phyloP scores from a whole-genome alignment of 306 rosid species.

The Pterocarpus macrocarpus region DNA sequence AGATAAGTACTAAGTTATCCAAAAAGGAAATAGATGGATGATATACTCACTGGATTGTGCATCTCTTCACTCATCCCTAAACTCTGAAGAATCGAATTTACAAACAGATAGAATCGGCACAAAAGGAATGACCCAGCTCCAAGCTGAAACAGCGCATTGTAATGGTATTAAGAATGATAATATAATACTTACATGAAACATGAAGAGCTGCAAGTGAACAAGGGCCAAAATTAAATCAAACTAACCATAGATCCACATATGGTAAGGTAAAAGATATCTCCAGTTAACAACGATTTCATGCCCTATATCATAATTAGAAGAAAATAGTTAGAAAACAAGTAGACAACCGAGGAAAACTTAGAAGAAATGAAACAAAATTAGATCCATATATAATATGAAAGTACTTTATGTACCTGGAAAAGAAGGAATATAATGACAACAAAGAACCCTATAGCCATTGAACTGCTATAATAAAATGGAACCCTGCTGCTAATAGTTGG shows the following conservation, averaged over 20 bases:
- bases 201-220: slow-evolving; percentile 33
- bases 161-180: slow-evolving; percentile 2
- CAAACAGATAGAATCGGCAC: slow-evolving; percentile 64
- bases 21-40: slow-evolving; percentile 12
- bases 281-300: slow-evolving; percentile 86
- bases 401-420: slow-evolving; percentile 74
- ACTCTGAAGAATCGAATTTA: slow-evolving; percentile 74
- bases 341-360: slow-evolving; percentile 33
- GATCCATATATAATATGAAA: not conserved
- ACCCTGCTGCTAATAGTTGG: slow-evolving; percentile 82
- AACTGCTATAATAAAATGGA: slow-evolving; percentile 87
- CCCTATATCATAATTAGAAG: slow-evolving; percentile 59
- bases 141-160: slow-evolving; percentile 61
- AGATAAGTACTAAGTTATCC: slow-evolving; percentile 28
- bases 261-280: slow-evolving; percentile 69
- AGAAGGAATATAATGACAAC: slow-evolving; percentile 78
- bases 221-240: slow-evolving; percentile 32
- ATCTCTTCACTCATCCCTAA: slow-evolving; percentile 85
- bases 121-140: slow-evolving; percentile 80
- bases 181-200: slow-evolving; percentile 19
- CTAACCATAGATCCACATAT: slow-evolving; percentile 85
- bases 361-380: slow-evolving; percentile 24
- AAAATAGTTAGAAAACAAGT: slow-evolving; percentile 8
- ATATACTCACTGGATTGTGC: slow-evolving; percentile 75
- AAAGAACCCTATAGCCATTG: slow-evolving; percentile 82